A percentile compares a stretch with the other conserved stretches of the same genome.
phyloP scores from a whole-genome alignment of 768 basidiomycete genomes.

The Lactarius indigo region DNA sequence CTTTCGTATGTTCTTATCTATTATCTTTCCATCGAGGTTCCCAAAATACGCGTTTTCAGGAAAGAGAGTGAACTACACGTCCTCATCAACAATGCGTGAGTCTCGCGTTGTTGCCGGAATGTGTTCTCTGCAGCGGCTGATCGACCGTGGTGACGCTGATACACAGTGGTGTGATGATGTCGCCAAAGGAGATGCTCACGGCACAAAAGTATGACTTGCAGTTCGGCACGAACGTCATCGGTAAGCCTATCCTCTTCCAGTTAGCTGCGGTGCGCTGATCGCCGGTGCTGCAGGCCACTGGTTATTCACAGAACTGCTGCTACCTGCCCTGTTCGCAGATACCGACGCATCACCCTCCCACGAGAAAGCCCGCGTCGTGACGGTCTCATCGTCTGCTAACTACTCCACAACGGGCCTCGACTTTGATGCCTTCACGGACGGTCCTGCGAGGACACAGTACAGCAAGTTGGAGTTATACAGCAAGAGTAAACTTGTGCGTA shows the following conservation, averaged over 20 bases:
- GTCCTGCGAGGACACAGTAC: constrained; percentile 26
- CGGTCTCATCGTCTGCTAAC: constrained; percentile 41
- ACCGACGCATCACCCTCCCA: constrained; percentile 37
- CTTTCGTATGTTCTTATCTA: constrained; percentile 29
- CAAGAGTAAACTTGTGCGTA: constrained; percentile 47
- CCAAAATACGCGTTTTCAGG: constrained; percentile 26
- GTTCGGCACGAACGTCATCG: constrained; percentile 55
- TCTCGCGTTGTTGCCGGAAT: background rate
- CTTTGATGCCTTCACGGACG: constrained; percentile 38
- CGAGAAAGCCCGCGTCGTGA: constrained; percentile 46
- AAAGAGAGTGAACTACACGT: constrained; percentile 46
- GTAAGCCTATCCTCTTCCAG: constrained; percentile 28
- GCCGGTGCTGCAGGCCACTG: constrained; percentile 45
- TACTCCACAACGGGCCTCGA: constrained; percentile 34
- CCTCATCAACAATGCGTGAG: constrained; percentile 51
- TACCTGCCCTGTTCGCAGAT: constrained; percentile 44
- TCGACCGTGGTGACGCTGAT: background rate
- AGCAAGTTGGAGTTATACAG: constrained; percentile 25
- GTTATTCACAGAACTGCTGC: constrained; percentile 52
- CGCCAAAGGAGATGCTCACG: constrained; percentile 40
- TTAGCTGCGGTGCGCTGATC: background rate
- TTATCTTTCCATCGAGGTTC: constrained; percentile 11
- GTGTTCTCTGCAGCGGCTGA: too few species aligned
- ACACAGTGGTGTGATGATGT: constrained; percentile 47
- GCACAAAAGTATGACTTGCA: constrained; percentile 50